phyloP scores from a whole-genome alignment of 176 grass and related monocot genomes.

The Carex cristatella region DNA sequence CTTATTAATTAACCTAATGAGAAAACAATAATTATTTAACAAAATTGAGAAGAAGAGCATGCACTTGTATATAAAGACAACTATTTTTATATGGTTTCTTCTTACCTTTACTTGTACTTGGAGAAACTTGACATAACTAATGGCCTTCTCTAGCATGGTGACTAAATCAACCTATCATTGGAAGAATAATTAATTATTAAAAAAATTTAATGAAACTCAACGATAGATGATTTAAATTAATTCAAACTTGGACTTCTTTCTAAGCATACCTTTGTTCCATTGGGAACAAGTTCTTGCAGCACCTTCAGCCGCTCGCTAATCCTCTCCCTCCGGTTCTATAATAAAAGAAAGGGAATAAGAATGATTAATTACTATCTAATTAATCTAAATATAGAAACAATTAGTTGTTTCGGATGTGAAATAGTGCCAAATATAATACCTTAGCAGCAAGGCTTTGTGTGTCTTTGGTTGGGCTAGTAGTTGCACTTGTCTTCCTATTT shows the following conservation, averaged over 20 bases:
- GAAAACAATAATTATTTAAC: too few relatives aligned
- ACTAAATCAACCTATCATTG: slow-evolving; percentile 47
- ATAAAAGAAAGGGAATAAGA: neutral
- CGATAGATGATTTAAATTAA: neutral
- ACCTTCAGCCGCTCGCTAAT: slow-evolving; percentile 69
- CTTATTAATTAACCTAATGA: neutral
- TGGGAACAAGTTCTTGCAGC: slow-evolving; percentile 85
- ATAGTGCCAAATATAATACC: slow-evolving; percentile 24
- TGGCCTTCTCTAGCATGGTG: slow-evolving; percentile 92
- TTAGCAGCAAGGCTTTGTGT: slow-evolving; percentile 69
- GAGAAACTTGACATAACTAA: slow-evolving; percentile 86
- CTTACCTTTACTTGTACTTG: slow-evolving; percentile 85
- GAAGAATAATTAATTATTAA: neutral
- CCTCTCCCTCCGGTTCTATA: slow-evolving; percentile 68
- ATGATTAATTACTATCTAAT: neutral
- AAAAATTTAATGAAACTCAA: neutral
- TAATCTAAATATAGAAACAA: neutral
- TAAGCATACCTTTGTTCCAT: slow-evolving; percentile 48
- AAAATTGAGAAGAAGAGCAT: neutral
- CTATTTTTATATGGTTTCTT: neutral
- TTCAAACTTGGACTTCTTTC: neutral
- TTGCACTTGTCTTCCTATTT: slow-evolving; percentile 42
- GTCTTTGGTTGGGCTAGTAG: slow-evolving; percentile 35
- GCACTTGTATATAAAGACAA: neutral
- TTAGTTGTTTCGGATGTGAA: neutral